A percentile compares a stretch with the other conserved stretches of the same genome.
These are phyloP conservation scores for Calonectria hongkongensis DNA, from an alignment of 2,329 filamentous ascomycete genomes.

Conservation along the genomic window DNA sequence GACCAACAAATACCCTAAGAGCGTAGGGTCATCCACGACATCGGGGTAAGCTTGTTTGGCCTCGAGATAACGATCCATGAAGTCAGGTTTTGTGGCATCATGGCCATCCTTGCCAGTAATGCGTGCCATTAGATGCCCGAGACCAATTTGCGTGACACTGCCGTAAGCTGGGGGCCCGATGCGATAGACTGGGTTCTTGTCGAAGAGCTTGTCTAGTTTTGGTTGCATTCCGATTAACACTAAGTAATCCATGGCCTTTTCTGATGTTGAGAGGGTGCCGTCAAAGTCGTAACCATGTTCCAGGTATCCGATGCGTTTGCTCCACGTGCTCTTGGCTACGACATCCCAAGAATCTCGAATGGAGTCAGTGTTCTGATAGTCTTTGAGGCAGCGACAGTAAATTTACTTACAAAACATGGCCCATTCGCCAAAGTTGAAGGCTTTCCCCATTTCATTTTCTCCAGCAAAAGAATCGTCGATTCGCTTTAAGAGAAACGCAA, in stretches of 20 bases:
- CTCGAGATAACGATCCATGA: conserved; percentile 37
- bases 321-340: conserved; percentile 4
- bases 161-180: conserved; percentile 12
- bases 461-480: background rate
- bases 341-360: background rate
- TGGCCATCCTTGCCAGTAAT: conserved; percentile 8
- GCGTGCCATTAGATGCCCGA: conserved; percentile 23
- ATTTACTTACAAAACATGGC: conserved; percentile 8
- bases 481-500: background rate
- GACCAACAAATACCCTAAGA: conserved; percentile 56
- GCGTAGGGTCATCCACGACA: conserved; percentile 38
- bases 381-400: background rate
- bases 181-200: conserved; percentile 33
- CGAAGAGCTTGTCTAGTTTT: conserved; percentile 25
- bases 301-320: conserved; percentile 1
- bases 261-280: background rate
- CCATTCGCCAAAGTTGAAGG: conserved; percentile 12
- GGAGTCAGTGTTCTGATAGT: background rate
- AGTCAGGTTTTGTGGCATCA: conserved; percentile 25
- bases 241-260: conserved; percentile 5
- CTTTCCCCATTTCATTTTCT: background rate
- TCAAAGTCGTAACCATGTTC: conserved; percentile 8
- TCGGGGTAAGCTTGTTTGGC: conserved; percentile 35
- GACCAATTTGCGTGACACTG: conserved; percentile 5
- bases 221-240: conserved; percentile 17